These are phyloP conservation scores for Biscogniauxia marginata DNA, from an alignment of 2,329 filamentous ascomycete species.

Conservation along the genomic window DNA sequence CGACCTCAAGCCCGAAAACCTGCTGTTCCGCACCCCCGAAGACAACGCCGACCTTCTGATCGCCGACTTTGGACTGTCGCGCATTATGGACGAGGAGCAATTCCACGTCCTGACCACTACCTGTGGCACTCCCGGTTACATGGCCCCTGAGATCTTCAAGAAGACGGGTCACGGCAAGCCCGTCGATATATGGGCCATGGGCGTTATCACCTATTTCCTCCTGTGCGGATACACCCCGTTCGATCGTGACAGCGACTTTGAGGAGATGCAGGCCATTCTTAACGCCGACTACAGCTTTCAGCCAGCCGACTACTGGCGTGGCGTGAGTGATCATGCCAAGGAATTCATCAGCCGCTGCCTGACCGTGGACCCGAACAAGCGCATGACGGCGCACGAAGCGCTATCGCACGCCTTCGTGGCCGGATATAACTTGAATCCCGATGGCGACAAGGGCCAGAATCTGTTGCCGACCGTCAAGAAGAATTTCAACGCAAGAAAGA, in stretches of 20 bases:
- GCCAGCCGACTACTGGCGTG: constrained; percentile 93
- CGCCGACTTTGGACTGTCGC: constrained; percentile 90
- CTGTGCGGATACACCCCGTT: constrained; percentile 98
- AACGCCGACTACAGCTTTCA: constrained; percentile 96
- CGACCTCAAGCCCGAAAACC: constrained; percentile 95
- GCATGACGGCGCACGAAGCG: constrained; percentile 87
- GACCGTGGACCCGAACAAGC: constrained; percentile 80
- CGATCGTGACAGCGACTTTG: constrained; percentile 93
- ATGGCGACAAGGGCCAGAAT: constrained; percentile 56
- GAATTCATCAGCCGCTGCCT: constrained; percentile 92
- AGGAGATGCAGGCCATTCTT: constrained; percentile 99
- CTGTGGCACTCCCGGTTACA: constrained; percentile 96
- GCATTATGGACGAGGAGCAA: constrained; percentile 99
- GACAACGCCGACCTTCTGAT: constrained; percentile 97
- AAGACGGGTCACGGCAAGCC: constrained; percentile 98
- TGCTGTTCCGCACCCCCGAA: constrained; percentile 94
- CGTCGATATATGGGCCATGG: constrained; percentile 97
- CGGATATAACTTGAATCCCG: constrained; percentile 45
- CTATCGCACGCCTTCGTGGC: constrained; percentile 66
- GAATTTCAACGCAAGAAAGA: constrained; percentile 71
- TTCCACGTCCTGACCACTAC: constrained; percentile 98
- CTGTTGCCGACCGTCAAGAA: constrained; percentile 68
- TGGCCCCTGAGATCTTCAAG: constrained; percentile 99
- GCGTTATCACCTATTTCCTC: constrained; percentile 97
- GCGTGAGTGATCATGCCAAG: constrained; percentile 80